These are phyloP conservation scores for Ajuga chamaepitys DNA, from an alignment of 257 asterid species.

Conservation along the genomic window DNA sequence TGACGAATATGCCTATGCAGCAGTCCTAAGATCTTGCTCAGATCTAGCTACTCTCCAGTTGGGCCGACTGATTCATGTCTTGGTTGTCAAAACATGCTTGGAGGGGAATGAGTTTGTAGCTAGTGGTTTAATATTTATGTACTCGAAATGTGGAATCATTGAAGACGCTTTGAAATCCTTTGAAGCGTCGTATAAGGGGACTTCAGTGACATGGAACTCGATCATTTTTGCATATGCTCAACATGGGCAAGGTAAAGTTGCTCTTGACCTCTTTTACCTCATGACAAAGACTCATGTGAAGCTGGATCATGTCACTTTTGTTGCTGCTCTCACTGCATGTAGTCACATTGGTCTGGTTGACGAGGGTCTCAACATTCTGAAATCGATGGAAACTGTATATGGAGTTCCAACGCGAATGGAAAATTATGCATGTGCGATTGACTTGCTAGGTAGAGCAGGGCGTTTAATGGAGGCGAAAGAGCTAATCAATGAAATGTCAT, in stretches of 20 bases:
- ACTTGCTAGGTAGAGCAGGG: slow-evolving; percentile 83
- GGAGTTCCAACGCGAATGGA: slow-evolving; percentile 67
- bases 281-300: slow-evolving; percentile 47
- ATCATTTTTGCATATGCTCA: slow-evolving; percentile 79
- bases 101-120: slow-evolving; percentile 57
- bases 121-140: slow-evolving; percentile 72
- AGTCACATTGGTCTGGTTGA: slow-evolving; percentile 84
- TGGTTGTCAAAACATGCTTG: slow-evolving; percentile 49
- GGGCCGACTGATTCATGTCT: slow-evolving; percentile 66
- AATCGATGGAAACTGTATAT: slow-evolving; percentile 49
- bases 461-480: slow-evolving; percentile 53
- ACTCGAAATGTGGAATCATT: slow-evolving; percentile 75
- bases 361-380: slow-evolving; percentile 51
- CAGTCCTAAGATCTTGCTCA: slow-evolving; percentile 69
- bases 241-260: slow-evolving; percentile 70
- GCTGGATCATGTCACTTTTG: slow-evolving; percentile 77
- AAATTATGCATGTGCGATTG: slow-evolving; percentile 80
- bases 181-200: slow-evolving; percentile 43
- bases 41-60: slow-evolving; percentile 69
- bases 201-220: slow-evolving; percentile 80
- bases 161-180: slow-evolving; percentile 65
- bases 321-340: slow-evolving; percentile 79
- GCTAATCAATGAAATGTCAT: slow-evolving; percentile 65
- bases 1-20: slow-evolving; percentile 73
- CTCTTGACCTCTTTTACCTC: slow-evolving; percentile 50